Evolutionary conservation across 2,329 filamentous ascomycete species (phyloP).

Genomic region (Bisporella sp.): DNA sequence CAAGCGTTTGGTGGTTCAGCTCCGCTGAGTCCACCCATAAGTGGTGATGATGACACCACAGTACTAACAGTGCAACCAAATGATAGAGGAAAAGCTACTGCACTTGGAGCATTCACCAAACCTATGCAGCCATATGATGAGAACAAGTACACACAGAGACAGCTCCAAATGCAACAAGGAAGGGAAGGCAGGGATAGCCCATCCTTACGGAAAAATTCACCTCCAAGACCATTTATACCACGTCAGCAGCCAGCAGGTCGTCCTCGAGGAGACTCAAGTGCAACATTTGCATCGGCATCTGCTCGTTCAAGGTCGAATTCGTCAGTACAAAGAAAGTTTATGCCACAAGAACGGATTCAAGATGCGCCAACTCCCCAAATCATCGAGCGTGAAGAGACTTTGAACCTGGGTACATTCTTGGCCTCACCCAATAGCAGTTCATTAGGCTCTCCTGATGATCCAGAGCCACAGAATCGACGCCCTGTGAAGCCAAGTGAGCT

Average conservation of each 20-base stretch:
- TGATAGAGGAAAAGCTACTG: slow-evolving; percentile 77
- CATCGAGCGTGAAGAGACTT: slow-evolving; percentile 12
- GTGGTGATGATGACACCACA: slow-evolving; percentile 62
- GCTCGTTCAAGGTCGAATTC: slow-evolving; percentile 42
- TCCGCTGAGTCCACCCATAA: slow-evolving; percentile 62
- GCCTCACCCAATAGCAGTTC: slow-evolving; percentile 17
- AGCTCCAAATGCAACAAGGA: slow-evolving; percentile 72
- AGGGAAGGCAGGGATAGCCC: slow-evolving; percentile 64
- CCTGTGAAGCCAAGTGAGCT: slow-evolving; percentile 13
- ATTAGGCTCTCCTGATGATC: slow-evolving; percentile 10
- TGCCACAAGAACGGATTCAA: slow-evolving; percentile 16
- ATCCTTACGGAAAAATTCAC: slow-evolving; percentile 25
- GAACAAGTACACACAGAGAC: slow-evolving; percentile 73
- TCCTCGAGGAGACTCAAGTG: slow-evolving; percentile 39
- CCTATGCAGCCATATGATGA: slow-evolving; percentile 75
- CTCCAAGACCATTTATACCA: slow-evolving; percentile 18
- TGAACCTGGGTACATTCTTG: slow-evolving; percentile 17
- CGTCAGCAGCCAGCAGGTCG: slow-evolving; percentile 25
- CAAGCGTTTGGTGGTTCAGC: slow-evolving; percentile 34
- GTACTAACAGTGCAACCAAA: slow-evolving; percentile 63
- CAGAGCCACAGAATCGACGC: slow-evolving; percentile 3
- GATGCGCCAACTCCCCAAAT: slow-evolving; percentile 11
- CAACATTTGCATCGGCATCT: slow-evolving; percentile 32
- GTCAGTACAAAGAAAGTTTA: slow-evolving; percentile 31
- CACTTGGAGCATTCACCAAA: slow-evolving; percentile 64